These are phyloP conservation scores for Penicillium ucsense DNA, from an alignment of 495 filamentous ascomycete genomes.

Conservation along the genomic window DNA sequence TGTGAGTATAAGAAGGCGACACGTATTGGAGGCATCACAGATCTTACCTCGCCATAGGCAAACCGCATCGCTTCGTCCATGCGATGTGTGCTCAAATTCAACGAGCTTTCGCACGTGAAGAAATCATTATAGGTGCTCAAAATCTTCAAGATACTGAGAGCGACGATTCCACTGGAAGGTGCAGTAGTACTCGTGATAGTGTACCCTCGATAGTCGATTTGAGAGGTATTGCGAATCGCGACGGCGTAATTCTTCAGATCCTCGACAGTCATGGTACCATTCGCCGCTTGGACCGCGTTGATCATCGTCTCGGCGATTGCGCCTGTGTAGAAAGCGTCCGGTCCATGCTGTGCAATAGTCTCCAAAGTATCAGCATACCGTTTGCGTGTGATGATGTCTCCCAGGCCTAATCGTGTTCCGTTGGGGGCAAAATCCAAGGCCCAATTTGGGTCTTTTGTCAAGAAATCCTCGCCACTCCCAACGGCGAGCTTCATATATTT, in stretches of 20 bases:
- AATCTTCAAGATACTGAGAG: slow-evolving; percentile 64
- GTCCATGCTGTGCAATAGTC: slow-evolving; percentile 57
- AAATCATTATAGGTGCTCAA: slow-evolving; percentile 61
- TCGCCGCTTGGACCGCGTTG: slow-evolving; percentile 45
- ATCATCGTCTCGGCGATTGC: slow-evolving; percentile 65
- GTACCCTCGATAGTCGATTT: slow-evolving; percentile 63
- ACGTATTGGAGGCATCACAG: not conserved
- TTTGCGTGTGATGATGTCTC: slow-evolving; percentile 67
- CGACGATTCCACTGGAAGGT: slow-evolving; percentile 65
- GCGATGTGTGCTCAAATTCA: slow-evolving; percentile 64
- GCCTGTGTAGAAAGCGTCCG: slow-evolving; percentile 70
- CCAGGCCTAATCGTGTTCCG: slow-evolving; percentile 55
- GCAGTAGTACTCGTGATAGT: slow-evolving; percentile 58
- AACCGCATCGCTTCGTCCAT: slow-evolving; percentile 82
- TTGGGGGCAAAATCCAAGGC: slow-evolving; percentile 84
- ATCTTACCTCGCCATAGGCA: slow-evolving; percentile 57
- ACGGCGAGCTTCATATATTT: slow-evolving; percentile 51
- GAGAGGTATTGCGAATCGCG: slow-evolving; percentile 47
- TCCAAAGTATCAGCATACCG: slow-evolving; percentile 73
- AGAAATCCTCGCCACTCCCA: slow-evolving; percentile 43
- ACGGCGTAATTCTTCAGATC: slow-evolving; percentile 65
- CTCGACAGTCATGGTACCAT: slow-evolving; percentile 74
- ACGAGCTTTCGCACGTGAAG: slow-evolving; percentile 32
- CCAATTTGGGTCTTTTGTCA: slow-evolving; percentile 65
- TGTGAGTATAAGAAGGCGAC: slow-evolving; percentile 3